Percentiles rank a stretch among this genome's conserved stretches.
Conservation (phyloP, 2,329 filamentous ascomycete genomes). For the Exophiala dermatitidis region DNA sequence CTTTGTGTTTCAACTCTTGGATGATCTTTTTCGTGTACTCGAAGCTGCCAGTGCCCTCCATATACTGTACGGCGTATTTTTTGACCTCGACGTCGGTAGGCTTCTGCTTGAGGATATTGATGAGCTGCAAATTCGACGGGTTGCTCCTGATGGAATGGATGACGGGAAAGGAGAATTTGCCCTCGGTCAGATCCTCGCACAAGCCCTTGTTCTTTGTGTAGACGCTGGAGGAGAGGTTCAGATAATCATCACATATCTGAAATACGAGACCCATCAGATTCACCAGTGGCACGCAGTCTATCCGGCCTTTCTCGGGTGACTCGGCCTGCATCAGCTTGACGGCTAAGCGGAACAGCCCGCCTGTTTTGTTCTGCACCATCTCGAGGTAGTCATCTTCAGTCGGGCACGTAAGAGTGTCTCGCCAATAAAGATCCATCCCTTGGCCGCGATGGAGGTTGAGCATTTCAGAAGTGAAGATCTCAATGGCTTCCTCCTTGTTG, state of each 20-base stretch:
- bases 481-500: conserved; percentile 35
- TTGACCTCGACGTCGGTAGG: conserved; percentile 82
- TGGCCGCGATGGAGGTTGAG: conserved; percentile 43
- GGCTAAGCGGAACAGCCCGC: conserved; percentile 42
- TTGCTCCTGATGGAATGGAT: conserved; percentile 74
- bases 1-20: conserved; percentile 55
- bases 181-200: conserved; percentile 91
- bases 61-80: conserved; percentile 80
- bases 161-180: conserved; percentile 93
- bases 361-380: conserved; percentile 46
- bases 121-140: conserved; percentile 51
- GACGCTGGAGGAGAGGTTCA: conserved; percentile 65
- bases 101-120: conserved; percentile 90
- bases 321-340: conserved; percentile 43
- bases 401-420: conserved; percentile 40
- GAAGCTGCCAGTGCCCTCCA: conserved; percentile 86
- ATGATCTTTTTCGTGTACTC: conserved; percentile 70
- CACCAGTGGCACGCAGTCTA: conserved; percentile 57
- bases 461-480: conserved; percentile 42
- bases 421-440: conserved; percentile 45
- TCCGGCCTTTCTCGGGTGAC: conserved; percentile 22
- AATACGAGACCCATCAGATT: conserved; percentile 46
- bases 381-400: conserved; percentile 43
- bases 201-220: conserved; percentile 88
- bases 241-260: conserved; percentile 63